These are phyloP conservation scores for Zymoseptoria tritici DNA, from an alignment of 2,329 filamentous ascomycete genomes.

Conservation along the genomic window DNA sequence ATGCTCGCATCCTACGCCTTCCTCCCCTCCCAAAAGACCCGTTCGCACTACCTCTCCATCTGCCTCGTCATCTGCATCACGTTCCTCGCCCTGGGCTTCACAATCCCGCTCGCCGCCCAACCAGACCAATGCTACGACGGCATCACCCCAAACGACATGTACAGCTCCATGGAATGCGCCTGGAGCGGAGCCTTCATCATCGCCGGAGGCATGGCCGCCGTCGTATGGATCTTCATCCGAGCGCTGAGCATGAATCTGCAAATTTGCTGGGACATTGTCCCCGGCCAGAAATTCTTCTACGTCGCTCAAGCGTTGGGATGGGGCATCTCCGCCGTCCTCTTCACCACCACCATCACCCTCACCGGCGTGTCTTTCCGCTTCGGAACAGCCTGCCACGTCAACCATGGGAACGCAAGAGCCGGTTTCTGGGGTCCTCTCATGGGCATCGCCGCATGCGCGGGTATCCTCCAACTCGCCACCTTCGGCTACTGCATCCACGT, in stretches of 20 bases:
- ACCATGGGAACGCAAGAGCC: slow-evolving; percentile 73
- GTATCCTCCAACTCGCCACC: slow-evolving; percentile 75
- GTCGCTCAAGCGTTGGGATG: slow-evolving; percentile 72
- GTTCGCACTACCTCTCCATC: slow-evolving; percentile 87
- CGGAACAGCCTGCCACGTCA: slow-evolving; percentile 87
- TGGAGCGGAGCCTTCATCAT: slow-evolving; percentile 81
- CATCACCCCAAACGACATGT: slow-evolving; percentile 93
- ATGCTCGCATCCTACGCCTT: slow-evolving; percentile 71
- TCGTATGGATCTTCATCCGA: slow-evolving; percentile 86
- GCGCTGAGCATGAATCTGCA: slow-evolving; percentile 90
- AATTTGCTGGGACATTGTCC: slow-evolving; percentile 87
- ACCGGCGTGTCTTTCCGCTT: slow-evolving; percentile 95
- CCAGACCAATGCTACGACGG: slow-evolving; percentile 78
- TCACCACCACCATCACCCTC: slow-evolving; percentile 68
- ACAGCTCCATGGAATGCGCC: slow-evolving; percentile 70
- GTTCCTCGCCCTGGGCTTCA: slow-evolving; percentile 85
- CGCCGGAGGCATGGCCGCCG: slow-evolving; percentile 73
- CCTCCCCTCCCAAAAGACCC: slow-evolving; percentile 79
- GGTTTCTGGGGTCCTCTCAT: slow-evolving; percentile 88
- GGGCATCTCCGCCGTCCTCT: slow-evolving; percentile 70
- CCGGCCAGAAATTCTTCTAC: slow-evolving; percentile 86
- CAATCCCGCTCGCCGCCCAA: slow-evolving; percentile 72
- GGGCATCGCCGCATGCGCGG: slow-evolving; percentile 65
- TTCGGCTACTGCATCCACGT: slow-evolving; percentile 88
- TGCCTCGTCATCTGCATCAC: slow-evolving; percentile 70